These are phyloP conservation scores for Jimgerdemannia flammicorona DNA, from an alignment of 192 early-diverging fungal species.

Conservation along the genomic window DNA sequence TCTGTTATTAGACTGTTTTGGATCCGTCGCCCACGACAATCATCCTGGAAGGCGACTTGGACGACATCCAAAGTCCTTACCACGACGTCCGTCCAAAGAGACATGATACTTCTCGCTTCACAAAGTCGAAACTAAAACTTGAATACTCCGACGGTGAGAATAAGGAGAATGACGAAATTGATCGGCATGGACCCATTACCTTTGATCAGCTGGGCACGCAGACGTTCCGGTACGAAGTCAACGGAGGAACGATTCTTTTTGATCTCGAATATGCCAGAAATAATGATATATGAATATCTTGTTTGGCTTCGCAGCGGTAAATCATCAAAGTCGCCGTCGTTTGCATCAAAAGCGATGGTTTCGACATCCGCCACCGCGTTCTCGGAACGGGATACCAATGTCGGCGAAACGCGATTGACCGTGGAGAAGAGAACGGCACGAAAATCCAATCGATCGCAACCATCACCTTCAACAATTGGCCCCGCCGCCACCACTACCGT, in stretches of 20 bases:
- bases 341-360: background rate
- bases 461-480: background rate
- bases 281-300: background rate
- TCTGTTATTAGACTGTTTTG: background rate
- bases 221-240: background rate
- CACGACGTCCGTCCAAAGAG: background rate
- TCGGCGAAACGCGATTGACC: background rate
- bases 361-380: background rate
- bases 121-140: background rate
- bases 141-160: background rate
- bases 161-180: background rate
- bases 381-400: background rate
- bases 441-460: background rate
- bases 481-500: background rate
- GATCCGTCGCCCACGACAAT: background rate
- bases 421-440: background rate
- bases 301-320: background rate
- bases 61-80: background rate
- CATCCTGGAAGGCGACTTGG: background rate
- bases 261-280: background rate
- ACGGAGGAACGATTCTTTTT: too few relatives aligned
- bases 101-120: background rate
- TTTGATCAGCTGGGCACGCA: background rate
- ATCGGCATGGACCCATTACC: background rate
- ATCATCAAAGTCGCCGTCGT: background rate